These are phyloP conservation scores for Podospora pseudoanserina DNA, from an alignment of 495 filamentous ascomycete genomes.

Conservation along the genomic window DNA sequence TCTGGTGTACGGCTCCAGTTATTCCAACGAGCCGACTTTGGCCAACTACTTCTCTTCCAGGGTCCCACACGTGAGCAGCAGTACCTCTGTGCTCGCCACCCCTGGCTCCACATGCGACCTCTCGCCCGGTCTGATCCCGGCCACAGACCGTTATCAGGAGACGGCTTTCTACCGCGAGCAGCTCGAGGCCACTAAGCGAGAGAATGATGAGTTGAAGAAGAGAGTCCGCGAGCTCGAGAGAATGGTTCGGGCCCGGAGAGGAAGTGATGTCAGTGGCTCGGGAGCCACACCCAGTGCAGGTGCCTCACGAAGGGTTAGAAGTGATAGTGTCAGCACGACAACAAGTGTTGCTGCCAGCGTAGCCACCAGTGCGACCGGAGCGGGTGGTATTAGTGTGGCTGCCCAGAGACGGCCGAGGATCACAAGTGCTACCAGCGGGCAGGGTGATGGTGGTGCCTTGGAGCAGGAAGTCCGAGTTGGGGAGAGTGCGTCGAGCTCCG, in stretches of 20 bases:
- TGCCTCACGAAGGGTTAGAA: conserved; percentile 18
- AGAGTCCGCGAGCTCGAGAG: conserved; percentile 72
- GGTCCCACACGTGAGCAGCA: conserved; percentile 2
- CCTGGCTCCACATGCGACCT: conserved; percentile 31
- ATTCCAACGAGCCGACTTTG: conserved; percentile 15
- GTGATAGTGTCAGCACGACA: conserved; percentile 41
- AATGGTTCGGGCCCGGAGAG: conserved; percentile 43
- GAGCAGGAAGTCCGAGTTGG: conserved; percentile 52
- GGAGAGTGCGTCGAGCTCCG: conserved; percentile 54
- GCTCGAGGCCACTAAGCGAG: conserved; percentile 66
- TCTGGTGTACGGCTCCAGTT: conserved; percentile 20
- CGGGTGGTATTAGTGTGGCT: conserved; percentile 29
- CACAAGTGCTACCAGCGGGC: conserved; percentile 34
- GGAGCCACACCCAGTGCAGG: conserved; percentile 19
- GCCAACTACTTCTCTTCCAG: not conserved
- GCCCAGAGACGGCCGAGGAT: conserved; percentile 34
- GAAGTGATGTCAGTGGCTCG: conserved; percentile 38
- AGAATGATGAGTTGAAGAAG: conserved; percentile 74
- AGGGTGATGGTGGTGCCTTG: conserved; percentile 42
- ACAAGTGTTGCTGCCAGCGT: conserved; percentile 43
- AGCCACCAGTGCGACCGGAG: conserved; percentile 29
- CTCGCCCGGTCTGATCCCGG: conserved; percentile 47
- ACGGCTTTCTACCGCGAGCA: conserved; percentile 63
- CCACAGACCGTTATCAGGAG: conserved; percentile 67
- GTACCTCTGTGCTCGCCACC: conserved; percentile 18